Evolutionary conservation across 2,329 filamentous ascomycete genomes (phyloP), one percentile per base, ranked within the genome.

Genomic region (Microdochium trichocladiopsis): DNA sequence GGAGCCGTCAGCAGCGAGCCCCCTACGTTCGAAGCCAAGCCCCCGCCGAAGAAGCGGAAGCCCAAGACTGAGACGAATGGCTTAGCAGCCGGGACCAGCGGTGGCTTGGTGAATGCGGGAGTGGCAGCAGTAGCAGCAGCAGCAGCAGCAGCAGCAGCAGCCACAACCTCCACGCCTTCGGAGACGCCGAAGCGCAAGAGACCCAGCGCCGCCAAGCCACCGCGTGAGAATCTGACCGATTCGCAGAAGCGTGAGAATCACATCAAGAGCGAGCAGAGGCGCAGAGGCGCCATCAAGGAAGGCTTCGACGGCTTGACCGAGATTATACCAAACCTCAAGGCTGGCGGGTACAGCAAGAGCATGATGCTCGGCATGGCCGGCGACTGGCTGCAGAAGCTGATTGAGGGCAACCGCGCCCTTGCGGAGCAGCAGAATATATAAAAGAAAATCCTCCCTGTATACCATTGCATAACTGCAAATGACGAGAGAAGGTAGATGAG

Each of bases 191-290:
- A 2, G 67, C 68, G 14, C 6, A 79, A 79, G 60, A 71, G 78
- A 49, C 73, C 78, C 33, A 82, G 80, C 60, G 80, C 79, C 1
- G 57, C 67, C 18, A 84, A 83, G 60, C 53, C 71, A 2, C 63
- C 75, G 2, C 71, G 87, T 24, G 86, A 85, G 61, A 95, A 96
- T 59, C 90, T 95, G 57, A 78, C 85, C 50, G 94, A 90, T 50
- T 90, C 95, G 65, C 89, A 95, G 70, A 95, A 94, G 68, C 80
- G 91, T 31, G 79, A 90, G 48, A 90, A 89, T 24, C 74, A 91
- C 48, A 93, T 93, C 61, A 63, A 60, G 47, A 66, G 64, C 48
- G 65, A 67, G 47, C 78, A 84, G 59, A 85, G 84, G 64, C 77
- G 83, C 47, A 72, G 83, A 51, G 82, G 84, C 52, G 71, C 83